phyloP scores from a whole-genome alignment of 805 yeast species.

The Candida xyloterini region DNA sequence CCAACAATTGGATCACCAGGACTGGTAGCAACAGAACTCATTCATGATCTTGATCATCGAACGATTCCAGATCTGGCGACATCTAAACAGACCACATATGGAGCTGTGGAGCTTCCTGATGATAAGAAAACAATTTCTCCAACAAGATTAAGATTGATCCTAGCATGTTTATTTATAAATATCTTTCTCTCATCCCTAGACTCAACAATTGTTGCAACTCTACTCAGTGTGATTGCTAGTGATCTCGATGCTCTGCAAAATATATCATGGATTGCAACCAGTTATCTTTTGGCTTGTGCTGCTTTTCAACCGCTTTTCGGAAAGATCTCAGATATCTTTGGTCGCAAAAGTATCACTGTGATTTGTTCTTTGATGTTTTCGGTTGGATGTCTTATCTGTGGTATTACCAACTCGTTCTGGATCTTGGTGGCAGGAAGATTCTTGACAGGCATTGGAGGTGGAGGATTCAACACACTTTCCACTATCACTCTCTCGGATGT shows the following conservation, averaged over 20 bases:
- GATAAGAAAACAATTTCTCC: not conserved
- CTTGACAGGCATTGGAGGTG: conserved; percentile 59
- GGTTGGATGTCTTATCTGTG: conserved; percentile 42
- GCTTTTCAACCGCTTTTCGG: conserved; percentile 57
- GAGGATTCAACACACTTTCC: conserved; percentile 68
- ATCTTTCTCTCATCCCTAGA: conserved; percentile 48
- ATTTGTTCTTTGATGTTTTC: conserved; percentile 33
- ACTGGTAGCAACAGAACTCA: conserved; percentile 1
- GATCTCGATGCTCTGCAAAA: conserved; percentile 46
- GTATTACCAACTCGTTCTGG: conserved; percentile 39
- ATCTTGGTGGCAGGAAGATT: conserved; percentile 56
- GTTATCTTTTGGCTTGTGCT: conserved; percentile 41
- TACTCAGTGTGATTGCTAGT: conserved; percentile 48
- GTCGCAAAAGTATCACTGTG: conserved; percentile 40
- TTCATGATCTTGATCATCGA: conserved; percentile 1
- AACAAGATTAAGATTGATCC: conserved; percentile 9
- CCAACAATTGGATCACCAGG: not conserved
- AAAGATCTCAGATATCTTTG: conserved; percentile 52
- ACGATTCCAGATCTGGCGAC: not conserved
- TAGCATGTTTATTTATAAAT: conserved; percentile 22
- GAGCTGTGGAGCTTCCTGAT: conserved; percentile 1
- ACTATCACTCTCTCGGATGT: conserved; percentile 76
- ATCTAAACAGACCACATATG: not conserved
- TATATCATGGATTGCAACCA: conserved; percentile 42
- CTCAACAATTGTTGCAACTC: conserved; percentile 53